Conservation (phyloP, 345 rosid genomes). For the Draba incana region DNA sequence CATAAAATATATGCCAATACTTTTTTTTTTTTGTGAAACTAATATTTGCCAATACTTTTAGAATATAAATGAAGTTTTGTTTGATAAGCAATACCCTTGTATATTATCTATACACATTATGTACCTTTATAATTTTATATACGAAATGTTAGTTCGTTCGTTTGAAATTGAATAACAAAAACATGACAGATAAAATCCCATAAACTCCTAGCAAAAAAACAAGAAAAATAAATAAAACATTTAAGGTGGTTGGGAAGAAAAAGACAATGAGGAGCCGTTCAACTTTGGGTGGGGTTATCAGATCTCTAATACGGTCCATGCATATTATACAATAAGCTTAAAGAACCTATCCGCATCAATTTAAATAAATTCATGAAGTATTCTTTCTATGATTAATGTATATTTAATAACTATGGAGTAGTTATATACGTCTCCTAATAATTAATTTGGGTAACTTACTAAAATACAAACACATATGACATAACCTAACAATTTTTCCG, state of each 20-base stretch:
- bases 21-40: too few relatives aligned
- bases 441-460: constrained; percentile 1
- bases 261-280: constrained; percentile 25
- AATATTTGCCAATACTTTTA: background rate
- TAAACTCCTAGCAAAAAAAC: background rate
- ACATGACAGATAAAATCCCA: background rate
- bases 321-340: constrained; percentile 15
- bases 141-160: background rate
- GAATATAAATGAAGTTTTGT: background rate
- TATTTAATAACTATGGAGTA: constrained; percentile 1
- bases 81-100: too few relatives aligned
- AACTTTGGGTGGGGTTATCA: constrained; percentile 14
- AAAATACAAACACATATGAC: background rate
- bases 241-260: constrained; percentile 31
- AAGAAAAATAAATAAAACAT: background rate
- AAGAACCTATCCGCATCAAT: constrained; percentile 3
- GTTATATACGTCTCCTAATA: constrained; percentile 21
- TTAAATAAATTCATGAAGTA: constrained; percentile 4
- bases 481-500: constrained; percentile 3
- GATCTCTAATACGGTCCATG: constrained; percentile 23
- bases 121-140: background rate
- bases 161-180: background rate
- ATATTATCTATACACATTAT: too few relatives aligned
- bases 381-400: background rate
- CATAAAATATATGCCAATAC: background rate